Evolutionary conservation across 768 basidiomycete genomes (phyloP), one percentile per base, ranked within the genome.

Genomic region (Collybiopsis luxurians): DNA sequence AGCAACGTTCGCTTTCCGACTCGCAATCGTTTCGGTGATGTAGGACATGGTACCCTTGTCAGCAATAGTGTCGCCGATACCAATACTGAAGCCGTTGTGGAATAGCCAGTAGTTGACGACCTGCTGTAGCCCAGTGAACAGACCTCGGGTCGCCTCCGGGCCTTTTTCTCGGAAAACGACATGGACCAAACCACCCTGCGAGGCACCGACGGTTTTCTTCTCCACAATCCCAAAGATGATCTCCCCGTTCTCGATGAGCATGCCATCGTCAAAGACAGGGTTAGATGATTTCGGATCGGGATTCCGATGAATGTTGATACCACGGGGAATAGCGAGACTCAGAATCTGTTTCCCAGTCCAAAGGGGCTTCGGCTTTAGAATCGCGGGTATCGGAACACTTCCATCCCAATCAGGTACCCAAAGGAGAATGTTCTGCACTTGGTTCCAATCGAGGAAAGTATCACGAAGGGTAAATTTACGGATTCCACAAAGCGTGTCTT

Each of bases 341-440:
- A 98, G 78, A 30, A 98, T 86, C 73, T 99, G 97, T 71, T 99
- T 99, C 40, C 97, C 97, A 0, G 94, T 92, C 97, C 97, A 99
- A 17, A 98, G 78, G 2, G 95, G 94, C 67, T 95, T 97, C 0
- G 97, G 97, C 69, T 96, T 97, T 71, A 98, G 76, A 66, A 98
- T 94, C 4, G 94, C 90, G 6, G 97, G 97, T 15, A 86, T 90
- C 0, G 97, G 97, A 1, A 98, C 82, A 15, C 79, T 72, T 17
- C 97, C 97, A 67, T 98, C 95, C 97, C 97, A 99, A 15, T 93
- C 92, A 0, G 95, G 95, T 1, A 98, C 85, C 97, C 97, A 99
- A 2, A 98, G 85, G 15, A 99, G 81, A 69, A 98, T 96, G 64
- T 99, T 98, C 68, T 99, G 96, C 11, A 98, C 95, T 40, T 88